phyloP scores from a whole-genome alignment of 495 filamentous ascomycete species.

The Clavariopsis aquatica region DNA sequence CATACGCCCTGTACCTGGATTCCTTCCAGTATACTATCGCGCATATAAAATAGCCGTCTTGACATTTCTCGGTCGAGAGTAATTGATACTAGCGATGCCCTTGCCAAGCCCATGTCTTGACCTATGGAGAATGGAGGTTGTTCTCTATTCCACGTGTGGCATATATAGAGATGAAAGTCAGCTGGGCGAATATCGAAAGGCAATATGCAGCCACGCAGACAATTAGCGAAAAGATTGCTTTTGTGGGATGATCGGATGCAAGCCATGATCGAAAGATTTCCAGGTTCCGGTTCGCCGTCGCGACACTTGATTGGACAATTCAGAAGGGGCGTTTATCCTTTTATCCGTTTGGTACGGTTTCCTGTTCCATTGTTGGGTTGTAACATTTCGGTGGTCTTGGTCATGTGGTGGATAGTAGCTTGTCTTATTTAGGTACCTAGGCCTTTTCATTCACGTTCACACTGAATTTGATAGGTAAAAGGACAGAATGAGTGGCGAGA shows the following conservation, averaged over 20 bases:
- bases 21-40: not conserved
- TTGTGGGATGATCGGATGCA: not conserved
- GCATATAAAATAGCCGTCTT: constrained; percentile 15
- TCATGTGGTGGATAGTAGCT: not conserved
- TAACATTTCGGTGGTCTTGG: not conserved
- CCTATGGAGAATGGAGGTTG: not conserved
- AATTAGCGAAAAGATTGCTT: not conserved
- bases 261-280: not conserved
- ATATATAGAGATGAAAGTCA: not conserved
- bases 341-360: not conserved
- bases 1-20: not conserved
- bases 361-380: not conserved
- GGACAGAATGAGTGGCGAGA: no score
- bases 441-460: no score
- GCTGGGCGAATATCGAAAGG: not conserved
- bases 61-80: constrained; percentile 9
- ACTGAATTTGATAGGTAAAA: no score
- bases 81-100: not conserved
- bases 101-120: not conserved
- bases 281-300: not conserved
- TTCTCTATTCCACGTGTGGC: constrained; percentile 1
- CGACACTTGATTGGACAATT: not conserved
- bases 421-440: not conserved
- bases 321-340: constrained; percentile 1
- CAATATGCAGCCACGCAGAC: not conserved